Evolutionary conservation across 345 rosid genomes (phyloP), one percentile per base, ranked within the genome.

Genomic region (Rhodamnia rubescens): DNA sequence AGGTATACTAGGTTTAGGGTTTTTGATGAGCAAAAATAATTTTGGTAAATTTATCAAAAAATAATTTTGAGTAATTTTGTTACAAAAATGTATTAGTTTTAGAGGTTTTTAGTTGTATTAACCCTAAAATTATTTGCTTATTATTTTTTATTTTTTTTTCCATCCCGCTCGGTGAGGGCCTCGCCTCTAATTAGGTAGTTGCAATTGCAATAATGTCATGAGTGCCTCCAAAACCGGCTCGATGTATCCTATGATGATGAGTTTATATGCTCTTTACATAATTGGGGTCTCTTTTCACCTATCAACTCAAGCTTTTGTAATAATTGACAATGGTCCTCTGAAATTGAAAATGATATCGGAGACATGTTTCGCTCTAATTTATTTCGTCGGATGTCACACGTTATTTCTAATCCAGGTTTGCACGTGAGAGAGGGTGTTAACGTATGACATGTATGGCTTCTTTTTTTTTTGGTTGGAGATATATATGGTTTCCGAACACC

Each of bases 291-390:
- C 24, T 32, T 26, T 36, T 21, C 7, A 8, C 11, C 24, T 69
- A 20, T 69, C 47, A 36, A 69, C 7, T 36, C 24, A 36, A 18
- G 26, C 0, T 64, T 29, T 29, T 64, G 6, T 5, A 69, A 18
- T 3, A 1, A 69, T 69, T 2, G 0, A 0, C 0, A 18, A 18
- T 4, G 1, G 5, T 16, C 11, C 8, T 20, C 2, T 3, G 1
- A 2, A 29, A 27, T 2, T 42, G 8, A 7, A 29, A 1, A 32
- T 36, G 10, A 59, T 27, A 27, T 59, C 3, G 4, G 7, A 61
- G 21, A 6, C 1, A 14, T 1, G 74, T 61, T 61, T 8, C 21
- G 0, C 9, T 40, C 20, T 5, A 8, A 64, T 16, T 18, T 32
- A 32, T 64, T 20, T 32, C 6, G 9, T 59, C 21, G 29, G 2